A percentile compares a stretch with the other conserved stretches of the same genome.
These are phyloP conservation scores for Globisporangium nodosum DNA, from an alignment of 352 stramenopile species.

Conservation along the genomic window DNA sequence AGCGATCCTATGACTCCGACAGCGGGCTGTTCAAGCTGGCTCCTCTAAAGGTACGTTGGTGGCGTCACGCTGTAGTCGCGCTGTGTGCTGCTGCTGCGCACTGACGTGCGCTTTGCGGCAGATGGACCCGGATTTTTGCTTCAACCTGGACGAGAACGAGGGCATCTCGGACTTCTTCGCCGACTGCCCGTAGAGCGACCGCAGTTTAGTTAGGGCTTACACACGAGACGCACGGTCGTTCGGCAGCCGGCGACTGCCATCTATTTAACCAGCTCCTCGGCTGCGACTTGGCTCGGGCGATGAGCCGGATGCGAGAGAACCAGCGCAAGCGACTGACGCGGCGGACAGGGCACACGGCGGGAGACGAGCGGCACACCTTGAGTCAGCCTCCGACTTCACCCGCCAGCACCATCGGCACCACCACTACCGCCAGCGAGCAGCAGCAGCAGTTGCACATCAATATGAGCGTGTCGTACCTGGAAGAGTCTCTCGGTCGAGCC, in stretches of 20 bases:
- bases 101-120: constrained; percentile 12
- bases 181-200: constrained; percentile 48
- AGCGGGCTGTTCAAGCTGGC: constrained; percentile 81
- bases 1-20: constrained; percentile 83
- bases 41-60: constrained; percentile 61
- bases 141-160: constrained; percentile 85
- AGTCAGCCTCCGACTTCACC: background rate
- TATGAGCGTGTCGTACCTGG: constrained; percentile 27
- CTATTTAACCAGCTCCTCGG: constrained; percentile 27
- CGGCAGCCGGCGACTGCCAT: background rate
- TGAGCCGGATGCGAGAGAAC: constrained; percentile 43
- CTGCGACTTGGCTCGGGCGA: constrained; percentile 38
- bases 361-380: background rate
- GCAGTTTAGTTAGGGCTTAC: constrained; percentile 11
- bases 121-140: constrained; percentile 86
- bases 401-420: background rate
- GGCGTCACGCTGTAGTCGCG: background rate
- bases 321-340: constrained; percentile 29
- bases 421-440: background rate
- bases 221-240: background rate
- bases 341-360: background rate
- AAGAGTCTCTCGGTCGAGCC: constrained; percentile 46
- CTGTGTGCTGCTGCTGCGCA: background rate
- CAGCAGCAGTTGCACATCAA: constrained; percentile 9
- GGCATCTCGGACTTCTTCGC: constrained; percentile 87